Percentiles rank a stretch among this genome's conserved stretches.
These are phyloP conservation scores for Amauroascus verrucosus DNA, from an alignment of 2,329 filamentous ascomycete species.

Conservation along the genomic window DNA sequence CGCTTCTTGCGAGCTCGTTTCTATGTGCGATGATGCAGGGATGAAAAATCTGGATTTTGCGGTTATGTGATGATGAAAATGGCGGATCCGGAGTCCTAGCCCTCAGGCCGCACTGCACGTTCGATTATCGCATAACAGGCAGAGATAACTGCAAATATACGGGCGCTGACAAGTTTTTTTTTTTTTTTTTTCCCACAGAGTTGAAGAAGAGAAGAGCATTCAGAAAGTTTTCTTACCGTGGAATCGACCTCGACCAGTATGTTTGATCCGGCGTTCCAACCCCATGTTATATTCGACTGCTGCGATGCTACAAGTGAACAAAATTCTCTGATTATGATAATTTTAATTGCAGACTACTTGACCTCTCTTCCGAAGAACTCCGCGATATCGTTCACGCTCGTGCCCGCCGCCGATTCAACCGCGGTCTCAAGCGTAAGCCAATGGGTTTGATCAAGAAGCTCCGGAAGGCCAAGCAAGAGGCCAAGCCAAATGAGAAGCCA, in stretches of 20 bases:
- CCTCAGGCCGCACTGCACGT: not conserved
- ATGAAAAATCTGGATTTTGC: not conserved
- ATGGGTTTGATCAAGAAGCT: constrained; percentile 99
- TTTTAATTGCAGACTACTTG: constrained; percentile 65
- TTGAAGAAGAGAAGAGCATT: constrained; percentile 99
- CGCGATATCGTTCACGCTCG: constrained; percentile 99
- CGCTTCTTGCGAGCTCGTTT: not conserved
- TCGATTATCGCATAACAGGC: not conserved
- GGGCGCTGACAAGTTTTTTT: constrained; percentile 17
- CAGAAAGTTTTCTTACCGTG: constrained; percentile 99
- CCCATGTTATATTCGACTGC: constrained; percentile 15
- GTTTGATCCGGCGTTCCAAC: constrained; percentile 34
- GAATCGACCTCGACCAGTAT: constrained; percentile 98
- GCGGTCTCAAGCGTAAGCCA: constrained; percentile 98
- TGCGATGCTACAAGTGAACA: not conserved
- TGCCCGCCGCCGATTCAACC: constrained; percentile 98
- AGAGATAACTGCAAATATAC: constrained; percentile 10
- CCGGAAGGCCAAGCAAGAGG: constrained; percentile 98
- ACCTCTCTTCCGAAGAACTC: constrained; percentile 96
- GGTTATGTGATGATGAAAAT: not conserved
- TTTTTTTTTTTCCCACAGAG: constrained; percentile 46
- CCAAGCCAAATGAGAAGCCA: constrained; percentile 99
- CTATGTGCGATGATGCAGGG: not conserved
- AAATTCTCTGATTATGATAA: constrained; percentile 13
- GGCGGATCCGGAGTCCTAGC: not conserved